A percentile compares a stretch with the other conserved stretches of the same genome.
Evolutionary conservation across 768 basidiomycete species (phyloP).

Genomic region (Amanita jacksonii): DNA sequence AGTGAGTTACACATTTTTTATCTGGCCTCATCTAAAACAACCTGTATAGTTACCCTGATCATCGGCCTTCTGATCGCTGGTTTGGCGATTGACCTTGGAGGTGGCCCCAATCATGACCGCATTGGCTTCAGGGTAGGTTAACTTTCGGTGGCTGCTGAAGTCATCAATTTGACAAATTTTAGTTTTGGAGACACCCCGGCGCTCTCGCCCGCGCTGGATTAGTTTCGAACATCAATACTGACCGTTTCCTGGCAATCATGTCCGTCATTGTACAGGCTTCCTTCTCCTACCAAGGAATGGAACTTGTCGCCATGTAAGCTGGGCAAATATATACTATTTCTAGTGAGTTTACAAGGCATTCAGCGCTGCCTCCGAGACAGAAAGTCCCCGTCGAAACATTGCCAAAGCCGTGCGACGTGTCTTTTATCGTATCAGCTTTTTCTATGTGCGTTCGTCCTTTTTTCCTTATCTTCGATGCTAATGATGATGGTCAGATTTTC

Average conservation of each 20-base stretch:
- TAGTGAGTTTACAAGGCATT: conserved; percentile 4
- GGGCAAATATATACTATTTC: not conserved
- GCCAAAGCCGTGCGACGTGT: conserved; percentile 67
- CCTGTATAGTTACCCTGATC: conserved; percentile 41
- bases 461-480: not conserved
- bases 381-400: conserved; percentile 73
- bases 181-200: conserved; percentile 73
- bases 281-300: conserved; percentile 75
- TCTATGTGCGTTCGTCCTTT: conserved; percentile 43
- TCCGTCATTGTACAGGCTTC: conserved; percentile 42
- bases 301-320: conserved; percentile 57
- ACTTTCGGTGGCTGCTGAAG: not conserved
- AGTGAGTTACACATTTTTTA: conserved; percentile 23
- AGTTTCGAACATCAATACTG: conserved; percentile 31
- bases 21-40: not conserved
- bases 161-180: not conserved
- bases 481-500: conserved; percentile 36
- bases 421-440: conserved; percentile 71
- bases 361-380: conserved; percentile 68
- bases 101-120: conserved; percentile 56
- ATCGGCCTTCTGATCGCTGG: conserved; percentile 51
- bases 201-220: conserved; percentile 35
- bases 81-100: conserved; percentile 70
- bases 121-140: conserved; percentile 53
- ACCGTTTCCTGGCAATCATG: conserved; percentile 37